Base-by-base conservation (phyloP, 1,284 basidiomycete species). In the Abortiporus biennis region DNA sequence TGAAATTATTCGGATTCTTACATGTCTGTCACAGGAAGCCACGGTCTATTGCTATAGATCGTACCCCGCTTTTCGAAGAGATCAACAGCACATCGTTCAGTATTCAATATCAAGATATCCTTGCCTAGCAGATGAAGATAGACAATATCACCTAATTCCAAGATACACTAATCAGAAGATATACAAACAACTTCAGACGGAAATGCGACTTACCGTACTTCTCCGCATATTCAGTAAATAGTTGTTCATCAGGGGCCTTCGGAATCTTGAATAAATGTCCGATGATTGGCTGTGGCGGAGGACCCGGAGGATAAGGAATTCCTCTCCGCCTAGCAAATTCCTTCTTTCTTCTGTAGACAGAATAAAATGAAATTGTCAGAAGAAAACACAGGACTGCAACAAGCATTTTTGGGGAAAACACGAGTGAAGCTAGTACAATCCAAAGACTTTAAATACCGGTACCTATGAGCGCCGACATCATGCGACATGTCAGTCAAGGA, bases 31-130 rank as follows among this genome's bases (percentile, higher is more conserved):
- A 44, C 29, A 13, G 37, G 20, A 16, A 45, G 6, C n/a, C 33
- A 9, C 6, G 45, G 46, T 4, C 43, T n/a, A 33, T 51, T 33
- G 11, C 44, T 48, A 35, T 51, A 51, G 2, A 49, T 45, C 8
- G 45, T 17, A 17, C 44, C 44, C 21, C 40, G 39, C 25, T 48
- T 51, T 15, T 49, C 49, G 29, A 53, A 40, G 16, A 53, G 38
- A n/a, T 51, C 49, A 2, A 37, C 13, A 2, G 45, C 40, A 5
- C 32, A 43, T 29, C 49, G 24, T 12, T 34, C 25, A 8, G 36
- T 37, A 32, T 41, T 46, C 25, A 49, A 30, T 16, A 41, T 6
- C 8, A 40, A 17, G 12, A 48, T 42, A 32, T 32, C 41, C 24
- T 44, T 42, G 2, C 49, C 43, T 12, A 51, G 29, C 13, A 38